These are phyloP conservation scores for Sugiyamaella boreocaroliniensis DNA, from an alignment of 805 yeast species.

Conservation along the genomic window DNA sequence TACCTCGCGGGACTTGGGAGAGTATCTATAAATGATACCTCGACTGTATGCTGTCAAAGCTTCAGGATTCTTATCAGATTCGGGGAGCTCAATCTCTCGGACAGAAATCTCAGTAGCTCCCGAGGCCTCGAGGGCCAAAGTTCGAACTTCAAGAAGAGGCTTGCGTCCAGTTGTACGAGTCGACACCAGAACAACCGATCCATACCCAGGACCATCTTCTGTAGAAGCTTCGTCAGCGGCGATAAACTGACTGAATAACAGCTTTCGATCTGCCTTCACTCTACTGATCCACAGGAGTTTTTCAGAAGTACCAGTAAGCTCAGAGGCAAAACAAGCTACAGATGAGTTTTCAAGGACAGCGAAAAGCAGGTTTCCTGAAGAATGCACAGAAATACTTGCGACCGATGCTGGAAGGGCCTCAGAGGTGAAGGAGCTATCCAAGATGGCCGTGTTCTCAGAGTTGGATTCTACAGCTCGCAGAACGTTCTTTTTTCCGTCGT, in stretches of 20 bases:
- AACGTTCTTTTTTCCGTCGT: constrained; percentile 25
- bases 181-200: constrained; percentile 13
- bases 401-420: constrained; percentile 2
- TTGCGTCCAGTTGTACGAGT: constrained; percentile 15
- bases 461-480: constrained; percentile 9
- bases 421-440: not conserved
- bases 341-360: constrained; percentile 10
- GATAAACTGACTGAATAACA: constrained; percentile 10
- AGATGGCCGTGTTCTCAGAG: constrained; percentile 1
- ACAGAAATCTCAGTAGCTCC: constrained; percentile 9
- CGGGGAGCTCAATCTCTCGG: constrained; percentile 8
- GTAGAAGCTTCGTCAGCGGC: not conserved
- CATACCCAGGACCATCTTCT: constrained; percentile 6
- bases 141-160: constrained; percentile 15
- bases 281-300: constrained; percentile 9
- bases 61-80: constrained; percentile 4
- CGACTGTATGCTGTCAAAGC: constrained; percentile 11
- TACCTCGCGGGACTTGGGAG: constrained; percentile 23
- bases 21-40: constrained; percentile 14
- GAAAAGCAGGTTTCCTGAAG: constrained; percentile 6
- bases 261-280: constrained; percentile 14
- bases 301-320: not conserved
- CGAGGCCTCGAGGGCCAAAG: constrained; percentile 13
- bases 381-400: constrained; percentile 6
- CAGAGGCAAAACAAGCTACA: constrained; percentile 10